A percentile compares a stretch with the other conserved stretches of the same genome.
Conservation (phyloP, 1,284 basidiomycete genomes). For the Puccinia novopanici region DNA sequence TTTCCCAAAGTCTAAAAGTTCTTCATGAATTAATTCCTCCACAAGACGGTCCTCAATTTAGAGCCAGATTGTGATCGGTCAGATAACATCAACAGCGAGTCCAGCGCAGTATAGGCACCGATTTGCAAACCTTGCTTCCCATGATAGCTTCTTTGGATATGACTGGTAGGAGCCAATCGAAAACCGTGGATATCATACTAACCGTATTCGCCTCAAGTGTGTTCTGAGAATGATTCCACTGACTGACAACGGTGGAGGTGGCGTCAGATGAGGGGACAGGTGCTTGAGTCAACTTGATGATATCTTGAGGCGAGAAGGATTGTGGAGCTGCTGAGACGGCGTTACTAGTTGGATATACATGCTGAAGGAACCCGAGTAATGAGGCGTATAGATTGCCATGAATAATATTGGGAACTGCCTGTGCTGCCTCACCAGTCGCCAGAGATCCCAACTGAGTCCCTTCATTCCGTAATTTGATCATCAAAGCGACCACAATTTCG, state of each 20-base stretch:
- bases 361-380: constrained; percentile 47
- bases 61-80: constrained; percentile 63
- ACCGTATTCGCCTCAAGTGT: constrained; percentile 44
- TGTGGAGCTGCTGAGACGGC: constrained; percentile 19
- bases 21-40: constrained; percentile 75
- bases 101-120: constrained; percentile 85
- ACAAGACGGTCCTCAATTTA: constrained; percentile 62
- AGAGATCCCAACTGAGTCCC: constrained; percentile 42
- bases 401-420: constrained; percentile 49
- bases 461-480: constrained; percentile 47
- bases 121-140: constrained; percentile 93
- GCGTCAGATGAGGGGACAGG: constrained; percentile 26
- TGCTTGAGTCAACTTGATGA: constrained; percentile 14
- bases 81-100: constrained; percentile 66
- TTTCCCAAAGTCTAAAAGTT: constrained; percentile 80
- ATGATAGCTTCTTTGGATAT: constrained; percentile 88
- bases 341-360: constrained; percentile 47
- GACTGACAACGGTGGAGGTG: constrained; percentile 30
- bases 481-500: constrained; percentile 50
- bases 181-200: constrained; percentile 62
- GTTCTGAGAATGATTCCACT: constrained; percentile 25
- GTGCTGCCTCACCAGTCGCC: constrained; percentile 45
- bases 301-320: constrained; percentile 25
- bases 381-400: constrained; percentile 51
- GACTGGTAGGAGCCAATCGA: constrained; percentile 74